Conservation (phyloP, 1,284 basidiomycete species). For the Thelephora terrestris region DNA sequence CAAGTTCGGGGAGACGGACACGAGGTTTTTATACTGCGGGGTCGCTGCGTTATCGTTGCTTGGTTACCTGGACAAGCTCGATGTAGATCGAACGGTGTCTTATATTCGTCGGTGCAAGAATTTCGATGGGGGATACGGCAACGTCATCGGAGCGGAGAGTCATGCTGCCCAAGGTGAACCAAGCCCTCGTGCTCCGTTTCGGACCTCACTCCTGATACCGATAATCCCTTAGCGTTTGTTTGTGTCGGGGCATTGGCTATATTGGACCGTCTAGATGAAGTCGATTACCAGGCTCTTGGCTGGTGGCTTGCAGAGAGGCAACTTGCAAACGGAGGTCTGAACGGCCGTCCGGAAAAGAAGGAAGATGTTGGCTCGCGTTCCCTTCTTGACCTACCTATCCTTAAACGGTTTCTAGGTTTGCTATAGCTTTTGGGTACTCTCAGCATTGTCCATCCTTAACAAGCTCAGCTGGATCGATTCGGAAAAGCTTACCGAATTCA, state of each 20-base stretch:
- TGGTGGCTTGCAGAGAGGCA: constrained; percentile 96
- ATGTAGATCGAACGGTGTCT: constrained; percentile 54
- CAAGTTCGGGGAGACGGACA: constrained; percentile 83
- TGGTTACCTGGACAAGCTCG: constrained; percentile 53
- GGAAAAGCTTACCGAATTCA: constrained; percentile 74
- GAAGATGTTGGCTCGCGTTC: constrained; percentile 64
- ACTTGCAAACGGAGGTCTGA: constrained; percentile 86
- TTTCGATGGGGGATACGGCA: constrained; percentile 94
- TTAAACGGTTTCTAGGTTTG: constrained; percentile 57
- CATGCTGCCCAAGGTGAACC: constrained; percentile 80
- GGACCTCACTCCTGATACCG: not conserved
- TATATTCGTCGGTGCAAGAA: constrained; percentile 80
- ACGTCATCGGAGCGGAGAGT: constrained; percentile 76
- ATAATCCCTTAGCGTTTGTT: constrained; percentile 64
- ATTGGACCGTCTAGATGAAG: constrained; percentile 67
- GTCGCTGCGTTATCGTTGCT: constrained; percentile 78
- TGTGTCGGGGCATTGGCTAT: constrained; percentile 86
- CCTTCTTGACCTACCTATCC: not conserved
- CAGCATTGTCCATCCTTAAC: constrained; percentile 77
- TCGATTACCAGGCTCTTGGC: constrained; percentile 67
- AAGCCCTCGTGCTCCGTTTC: constrained; percentile 12
- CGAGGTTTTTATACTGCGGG: constrained; percentile 86
- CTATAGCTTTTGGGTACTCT: constrained; percentile 97
- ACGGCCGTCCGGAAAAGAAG: constrained; percentile 95
- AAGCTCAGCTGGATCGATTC: constrained; percentile 87